A percentile compares a stretch with the other conserved stretches of the same genome.
phyloP scores from a whole-genome alignment of 164 flowering plant genomes.

The Dillenia turbinata region DNA sequence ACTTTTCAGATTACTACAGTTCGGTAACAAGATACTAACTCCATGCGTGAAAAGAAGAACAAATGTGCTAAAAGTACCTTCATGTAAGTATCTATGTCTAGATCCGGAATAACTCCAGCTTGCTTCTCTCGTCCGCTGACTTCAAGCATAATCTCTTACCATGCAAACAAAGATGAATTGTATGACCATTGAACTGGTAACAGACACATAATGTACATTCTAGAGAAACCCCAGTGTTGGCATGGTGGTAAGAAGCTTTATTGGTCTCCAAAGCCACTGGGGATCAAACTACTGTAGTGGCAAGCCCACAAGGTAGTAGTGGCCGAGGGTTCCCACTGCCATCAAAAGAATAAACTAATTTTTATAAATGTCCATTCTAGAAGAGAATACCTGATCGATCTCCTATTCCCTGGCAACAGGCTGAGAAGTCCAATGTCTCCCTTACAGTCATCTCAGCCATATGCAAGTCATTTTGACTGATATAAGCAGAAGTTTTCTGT shows the following conservation, averaged over 20 bases:
- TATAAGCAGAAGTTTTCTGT: constrained; percentile 7
- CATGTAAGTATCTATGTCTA: constrained; percentile 69
- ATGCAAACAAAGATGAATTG: constrained; percentile 3
- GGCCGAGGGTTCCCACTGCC: too few relatives aligned
- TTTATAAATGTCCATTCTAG: too few relatives aligned
- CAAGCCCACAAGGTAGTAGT: too few relatives aligned
- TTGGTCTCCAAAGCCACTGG: too few relatives aligned
- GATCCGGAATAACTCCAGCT: constrained; percentile 65
- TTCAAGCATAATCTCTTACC: constrained; percentile 53
- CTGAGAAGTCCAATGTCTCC: constrained; percentile 44
- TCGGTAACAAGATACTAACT: neutral
- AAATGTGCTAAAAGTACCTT: constrained; percentile 35
- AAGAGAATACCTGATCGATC: constrained; percentile 25
- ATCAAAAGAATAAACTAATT: too few relatives aligned
- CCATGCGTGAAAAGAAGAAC: neutral
- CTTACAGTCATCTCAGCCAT: constrained; percentile 50
- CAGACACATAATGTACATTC: too few relatives aligned
- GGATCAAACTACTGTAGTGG: too few relatives aligned
- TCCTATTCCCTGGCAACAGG: constrained; percentile 46
- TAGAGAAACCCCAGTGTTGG: too few relatives aligned
- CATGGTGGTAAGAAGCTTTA: too few relatives aligned
- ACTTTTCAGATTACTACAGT: too few relatives aligned
- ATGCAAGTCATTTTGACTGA: constrained; percentile 31
- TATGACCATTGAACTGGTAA: neutral
- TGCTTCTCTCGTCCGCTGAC: constrained; percentile 56